Evolutionary conservation across 108 stramenopile genomes (phyloP), one percentile per base, ranked within the genome.

Genomic region (Mediolabrus comicus): DNA sequence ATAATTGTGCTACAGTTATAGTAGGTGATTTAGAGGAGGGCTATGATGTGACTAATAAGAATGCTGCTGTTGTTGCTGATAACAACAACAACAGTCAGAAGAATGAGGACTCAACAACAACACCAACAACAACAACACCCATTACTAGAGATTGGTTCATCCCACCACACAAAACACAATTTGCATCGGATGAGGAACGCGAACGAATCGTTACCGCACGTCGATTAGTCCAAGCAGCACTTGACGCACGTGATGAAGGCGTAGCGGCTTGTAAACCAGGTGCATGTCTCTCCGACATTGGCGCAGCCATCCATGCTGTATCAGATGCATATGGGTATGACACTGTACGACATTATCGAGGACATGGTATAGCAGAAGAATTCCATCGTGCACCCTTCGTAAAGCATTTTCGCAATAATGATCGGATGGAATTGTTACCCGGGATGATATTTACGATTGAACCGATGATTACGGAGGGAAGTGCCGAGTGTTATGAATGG

Each of bases 391-490:
- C 86, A 39, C 97, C 97, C 5, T 94, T 84, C 66, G 87, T 98
- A 19, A 86, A 90, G 75, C 98, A 98, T 80, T 98, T 80, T 67
- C 89, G 92, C 36, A 98, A 98, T 71, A 60, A 74, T 30, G 88
- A 96, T 54, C 36, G 30, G 17, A 53, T 90, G 36, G 71, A 77
- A 51, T 69, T 97, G 59, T 17, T 86, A 54, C 89, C 89, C 3
- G 99, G 99, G 7, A 96, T 97, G 95, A 92, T 96, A 16, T 98
- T 99, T 84, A 99, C 99, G n/a, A 98, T 99, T 41, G 99, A 99
- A 81, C 99, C 98, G 5, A 98, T 98, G 98, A 81, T 99, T 60
- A 85, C 83, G 16, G 91, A 95, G 66, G 95, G 97, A 9, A 60
- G 65, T 22, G 77, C 74, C 8, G 88, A 89, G 14, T 81, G 78